Conservation (phyloP, 2,329 filamentous ascomycete genomes). For the Fusarium buxicola region DNA sequence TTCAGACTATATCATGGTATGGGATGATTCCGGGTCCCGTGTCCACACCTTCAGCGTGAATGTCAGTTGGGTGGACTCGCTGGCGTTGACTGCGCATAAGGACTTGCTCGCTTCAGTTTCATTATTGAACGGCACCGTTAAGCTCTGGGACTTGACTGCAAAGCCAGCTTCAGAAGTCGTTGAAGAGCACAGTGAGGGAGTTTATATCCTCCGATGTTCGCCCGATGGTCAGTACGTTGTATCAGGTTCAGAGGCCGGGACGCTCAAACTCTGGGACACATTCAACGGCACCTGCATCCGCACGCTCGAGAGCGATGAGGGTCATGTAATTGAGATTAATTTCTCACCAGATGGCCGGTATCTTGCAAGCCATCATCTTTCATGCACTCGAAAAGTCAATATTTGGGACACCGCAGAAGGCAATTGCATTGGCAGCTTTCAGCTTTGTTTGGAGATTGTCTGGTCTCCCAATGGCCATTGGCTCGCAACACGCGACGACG, state of each 20-base stretch:
- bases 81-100: background rate
- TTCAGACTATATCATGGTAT: background rate
- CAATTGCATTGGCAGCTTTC: background rate
- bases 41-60: background rate
- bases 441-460: background rate
- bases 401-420: background rate
- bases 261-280: background rate
- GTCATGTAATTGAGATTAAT: background rate
- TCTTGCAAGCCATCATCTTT: background rate
- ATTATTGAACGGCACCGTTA: no score
- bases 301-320: background rate
- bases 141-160: background rate
- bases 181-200: no score
- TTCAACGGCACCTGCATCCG: background rate
- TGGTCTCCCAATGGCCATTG: background rate
- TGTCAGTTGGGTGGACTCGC: background rate
- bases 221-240: background rate
- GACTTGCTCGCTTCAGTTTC: background rate
- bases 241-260: rapidly evolving
- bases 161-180: background rate
- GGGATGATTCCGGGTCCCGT: background rate
- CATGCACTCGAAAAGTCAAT: background rate
- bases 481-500: rapidly evolving
- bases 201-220: no score
- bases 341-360: background rate